Base-by-base conservation (phyloP, 257 asterid genomes). In the Petrea volubilis region DNA sequence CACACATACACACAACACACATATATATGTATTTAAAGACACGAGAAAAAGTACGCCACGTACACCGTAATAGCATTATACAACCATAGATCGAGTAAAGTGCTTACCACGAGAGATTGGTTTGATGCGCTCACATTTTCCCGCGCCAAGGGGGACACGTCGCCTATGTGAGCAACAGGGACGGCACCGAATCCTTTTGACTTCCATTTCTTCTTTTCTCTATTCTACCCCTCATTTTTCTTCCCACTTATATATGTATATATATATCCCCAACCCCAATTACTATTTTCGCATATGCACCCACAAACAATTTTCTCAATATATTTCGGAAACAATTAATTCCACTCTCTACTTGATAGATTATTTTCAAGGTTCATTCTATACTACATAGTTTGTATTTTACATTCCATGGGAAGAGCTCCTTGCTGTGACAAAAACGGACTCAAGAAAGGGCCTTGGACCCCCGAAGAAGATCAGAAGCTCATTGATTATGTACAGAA, bases 391-490 rank as follows among this genome's bases (percentile, higher is more conserved):
- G 12, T 3, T 40, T n/a, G n/a, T n/a, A n/a, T n/a, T n/a, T n/a
- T n/a, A n/a, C n/a, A n/a, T n/a, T 53, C 12, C 41, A 92, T 91
- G 97, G 96, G 91, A 36, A 80, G 96, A 80, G 61, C 92, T 53
- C 97, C 97, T 0, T 87, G 97, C 43, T 85, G 97, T 77, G 97
- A 91, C 5, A 87, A 91, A 80, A 80, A 75, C 70, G 97, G 96
- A 27, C 87, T 89, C 10, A 91, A 89, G 70, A 91, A 81, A 38
- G 97, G 97, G n/a, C 97, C 97, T 23, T 91, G 97, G 97, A 91
- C 97, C 4, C 85, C 84, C 0, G 96, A 91, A 75, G 97, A 91
- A 52, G 96, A 91, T 64, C 87, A 89, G 57, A 89, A 84, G 73
- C 96, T 91, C 69, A 65, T 84, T 7, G 87, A 89, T 72, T 85